Percentiles rank a stretch among this genome's conserved stretches.
These are phyloP conservation scores for Obelidium mucronatum DNA, from an alignment of 192 early-diverging fungal genomes.

Conservation along the genomic window DNA sequence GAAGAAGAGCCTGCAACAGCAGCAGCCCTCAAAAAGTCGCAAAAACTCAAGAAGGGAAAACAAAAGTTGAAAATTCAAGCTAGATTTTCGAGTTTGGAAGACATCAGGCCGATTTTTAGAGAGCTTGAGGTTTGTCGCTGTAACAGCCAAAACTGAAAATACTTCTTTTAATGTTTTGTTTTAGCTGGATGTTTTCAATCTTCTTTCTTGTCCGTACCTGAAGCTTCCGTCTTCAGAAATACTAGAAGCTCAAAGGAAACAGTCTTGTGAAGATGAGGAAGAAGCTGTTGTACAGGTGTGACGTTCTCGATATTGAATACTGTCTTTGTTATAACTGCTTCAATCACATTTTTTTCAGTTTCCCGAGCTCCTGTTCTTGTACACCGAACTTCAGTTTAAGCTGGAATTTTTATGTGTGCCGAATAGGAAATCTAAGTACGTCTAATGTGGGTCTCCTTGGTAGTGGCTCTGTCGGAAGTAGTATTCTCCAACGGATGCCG, in stretches of 20 bases:
- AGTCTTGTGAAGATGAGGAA: background rate
- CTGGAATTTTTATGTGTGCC: conserved; percentile 13
- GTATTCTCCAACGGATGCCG: background rate
- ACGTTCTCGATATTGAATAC: background rate
- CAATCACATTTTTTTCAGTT: conserved; percentile 1
- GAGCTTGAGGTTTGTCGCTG: conserved; percentile 23
- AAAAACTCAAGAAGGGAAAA: conserved; percentile 32
- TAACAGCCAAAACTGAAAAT: background rate
- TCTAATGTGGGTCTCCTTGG: conserved; percentile 1
- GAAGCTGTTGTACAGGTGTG: conserved; percentile 9
- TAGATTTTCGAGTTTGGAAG: conserved; percentile 8
- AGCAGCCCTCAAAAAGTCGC: conserved; percentile 3
- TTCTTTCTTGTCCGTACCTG: conserved; percentile 11
- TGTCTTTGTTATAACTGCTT: background rate
- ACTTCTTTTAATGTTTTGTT: background rate
- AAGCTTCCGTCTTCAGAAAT: background rate
- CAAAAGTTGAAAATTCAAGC: conserved; percentile 20
- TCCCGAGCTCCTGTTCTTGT: conserved; percentile 18
- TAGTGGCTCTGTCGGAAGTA: conserved; percentile 27
- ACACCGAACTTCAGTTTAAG: conserved; percentile 28
- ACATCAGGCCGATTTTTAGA: conserved; percentile 20
- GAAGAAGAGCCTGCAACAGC: conserved; percentile 12
- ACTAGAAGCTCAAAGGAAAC: background rate
- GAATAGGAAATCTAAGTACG: background rate
- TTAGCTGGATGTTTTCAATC: conserved; percentile 31